Base-by-base conservation (phyloP, 768 basidiomycete species). In the Mycena floridula region DNA sequence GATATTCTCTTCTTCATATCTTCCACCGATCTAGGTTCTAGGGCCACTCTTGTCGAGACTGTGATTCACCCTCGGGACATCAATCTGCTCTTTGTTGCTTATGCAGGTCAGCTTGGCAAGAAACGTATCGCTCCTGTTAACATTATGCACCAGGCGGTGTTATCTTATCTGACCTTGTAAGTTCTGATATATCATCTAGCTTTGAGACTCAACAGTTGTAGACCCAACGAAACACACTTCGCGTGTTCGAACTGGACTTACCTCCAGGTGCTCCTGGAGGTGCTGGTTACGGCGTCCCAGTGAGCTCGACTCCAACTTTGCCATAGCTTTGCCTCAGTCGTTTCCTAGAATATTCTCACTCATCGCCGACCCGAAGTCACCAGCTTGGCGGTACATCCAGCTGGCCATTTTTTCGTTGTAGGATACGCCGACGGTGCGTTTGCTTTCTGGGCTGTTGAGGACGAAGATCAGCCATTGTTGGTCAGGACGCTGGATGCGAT, bases 221-320 rank as follows among this genome's bases (percentile, higher is more conserved):
- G 70, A 63, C 68, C 50, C 70, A 78, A 62, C 72, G 69, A 21
- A 71, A 65, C 38, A 74, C 73, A 3, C 50, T 79, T 11, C 73
- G 79, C 32, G 77, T 72, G 8, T 93, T 82, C 56, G 86, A 89
- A 58, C 66, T 86, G 39, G 63, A 78, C 5, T 56, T 91, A 5
- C 78, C 83, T 18, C 86, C 90, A 4, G 90, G 91, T 26, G 87
- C 90, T 6, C 85, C 87, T 3, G 90, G 89, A 42, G 89, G 89
- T 3, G 64, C 68, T 20, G 81, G 81, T 9, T 86, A 85, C 59
- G 61, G 67, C 12, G 64, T 69, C 44, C 64, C 67, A 22, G 85
- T 85, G 50, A 59, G 73, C 24, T 40, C 25, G 25, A 21, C 24
- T 25, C 27, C 36, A 9, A 42, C 15, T 36, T 16, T 40, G 22